These are phyloP conservation scores for Suillus weaverae DNA, from an alignment of 768 basidiomycete genomes.

Conservation along the genomic window DNA sequence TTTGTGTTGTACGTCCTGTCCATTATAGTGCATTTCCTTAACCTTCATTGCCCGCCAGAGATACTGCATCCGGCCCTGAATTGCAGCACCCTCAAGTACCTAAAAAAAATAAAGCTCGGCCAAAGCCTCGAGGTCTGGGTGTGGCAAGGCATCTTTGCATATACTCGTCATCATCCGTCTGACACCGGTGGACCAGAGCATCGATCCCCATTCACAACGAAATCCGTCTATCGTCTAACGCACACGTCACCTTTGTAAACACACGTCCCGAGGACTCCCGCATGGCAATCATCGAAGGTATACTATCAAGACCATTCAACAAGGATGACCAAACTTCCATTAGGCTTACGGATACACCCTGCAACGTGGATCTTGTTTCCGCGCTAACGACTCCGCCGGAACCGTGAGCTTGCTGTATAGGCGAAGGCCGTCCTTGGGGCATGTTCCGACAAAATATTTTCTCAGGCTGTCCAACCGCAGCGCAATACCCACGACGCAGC, in stretches of 20 bases:
- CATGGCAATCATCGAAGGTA: not conserved
- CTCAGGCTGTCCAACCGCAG: constrained; percentile 12
- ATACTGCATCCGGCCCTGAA: constrained; percentile 32
- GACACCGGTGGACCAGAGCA: constrained; percentile 26
- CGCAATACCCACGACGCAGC: constrained; percentile 12
- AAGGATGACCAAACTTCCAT: constrained; percentile 33
- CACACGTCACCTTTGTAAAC: not conserved
- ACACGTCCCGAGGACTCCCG: constrained; percentile 1
- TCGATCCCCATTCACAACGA: constrained; percentile 15
- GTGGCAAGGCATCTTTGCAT: constrained; percentile 30
- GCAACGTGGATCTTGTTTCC: constrained; percentile 33
- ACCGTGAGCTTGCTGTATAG: constrained; percentile 10
- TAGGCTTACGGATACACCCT: constrained; percentile 19
- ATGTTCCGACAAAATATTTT: constrained; percentile 22
- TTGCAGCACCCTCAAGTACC: constrained; percentile 31
- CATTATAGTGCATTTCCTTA: constrained; percentile 13
- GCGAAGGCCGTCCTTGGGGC: constrained; percentile 8
- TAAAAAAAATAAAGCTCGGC: constrained; percentile 24
- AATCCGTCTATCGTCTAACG: not conserved
- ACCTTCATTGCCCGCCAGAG: constrained; percentile 14
- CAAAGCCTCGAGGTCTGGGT: constrained; percentile 34
- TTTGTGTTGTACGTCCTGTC: constrained; percentile 13
- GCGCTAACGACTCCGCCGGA: constrained; percentile 22
- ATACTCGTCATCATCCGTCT: constrained; percentile 33
- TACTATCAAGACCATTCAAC: not conserved